Base-by-base conservation (phyloP, 306 rosid species). In the Acacia confusa region DNA sequence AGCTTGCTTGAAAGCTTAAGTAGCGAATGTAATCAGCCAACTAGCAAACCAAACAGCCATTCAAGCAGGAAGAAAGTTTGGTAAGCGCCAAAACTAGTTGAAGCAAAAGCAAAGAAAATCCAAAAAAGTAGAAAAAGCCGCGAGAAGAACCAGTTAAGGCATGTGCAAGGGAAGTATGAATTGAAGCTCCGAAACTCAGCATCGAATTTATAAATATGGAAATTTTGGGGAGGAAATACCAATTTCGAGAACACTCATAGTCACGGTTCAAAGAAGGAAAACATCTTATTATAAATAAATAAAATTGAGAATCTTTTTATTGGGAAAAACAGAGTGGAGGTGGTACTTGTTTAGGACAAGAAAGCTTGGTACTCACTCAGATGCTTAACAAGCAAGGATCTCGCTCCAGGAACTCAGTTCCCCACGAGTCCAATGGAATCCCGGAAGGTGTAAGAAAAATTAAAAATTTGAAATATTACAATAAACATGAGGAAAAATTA, bases 61-160 rank as follows among this genome's bases (percentile, higher is more conserved):
- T 43, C 61, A 82, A 86, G 68, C 72, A 78, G 76, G 22, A 41
- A 77, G 89, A 86, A 86, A 19, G 85, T 82, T 88, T 77, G 89
- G 81, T 88, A 67, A 72, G 74, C 84, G 74, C 84, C 61, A 75
- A 82, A 82, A 86, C 27, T 72, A 76, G 34, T 16, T 75, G 72
- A 65, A 80, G 63, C 48, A 66, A 53, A 72, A 66, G 57, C 77
- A 72, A 58, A 81, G 43, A 67, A 76, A 69, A 77, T 4, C 48
- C 73, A 70, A 41, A 28, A 40, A 40, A 17, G 5, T 16, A 52
- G 12, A 7, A 38, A 0, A n/a, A 22, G 14, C 74, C 10, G 2
- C 61, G 43, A 44, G 16, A 32, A 22, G 17, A 30, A 13, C 32
- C 30, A 38, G 30, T 44, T 52, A 24, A 38, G 25, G 72, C 60